Percentiles rank a stretch among this genome's conserved stretches.
phyloP scores from a whole-genome alignment of 1,284 basidiomycete species.

The Stygiomarasmius scandens region DNA sequence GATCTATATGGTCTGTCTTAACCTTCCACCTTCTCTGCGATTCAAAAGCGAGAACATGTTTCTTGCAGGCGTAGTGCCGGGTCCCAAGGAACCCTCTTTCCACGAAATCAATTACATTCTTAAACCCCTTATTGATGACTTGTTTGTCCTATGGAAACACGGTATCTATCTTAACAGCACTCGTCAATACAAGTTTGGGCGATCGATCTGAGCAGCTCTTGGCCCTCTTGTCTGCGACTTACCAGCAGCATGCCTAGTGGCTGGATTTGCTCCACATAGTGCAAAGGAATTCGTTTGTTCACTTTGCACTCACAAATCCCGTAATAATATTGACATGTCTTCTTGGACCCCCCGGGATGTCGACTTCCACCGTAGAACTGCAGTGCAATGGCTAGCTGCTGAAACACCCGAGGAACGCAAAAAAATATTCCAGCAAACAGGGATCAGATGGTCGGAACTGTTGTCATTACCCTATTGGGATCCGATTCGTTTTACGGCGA shows the following conservation, averaged over 20 bases:
- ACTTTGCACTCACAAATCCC: constrained; percentile 31
- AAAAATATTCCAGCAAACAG: constrained; percentile 20
- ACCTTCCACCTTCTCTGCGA: constrained; percentile 35
- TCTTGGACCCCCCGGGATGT: constrained; percentile 9
- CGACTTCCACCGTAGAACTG: constrained; percentile 22
- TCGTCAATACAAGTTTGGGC: constrained; percentile 19
- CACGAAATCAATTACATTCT: constrained; percentile 33
- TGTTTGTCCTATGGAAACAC: constrained; percentile 42
- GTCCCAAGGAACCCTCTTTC: constrained; percentile 30
- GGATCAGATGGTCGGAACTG: constrained; percentile 32
- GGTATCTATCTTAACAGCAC: constrained; percentile 29
- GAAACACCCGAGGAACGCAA: constrained; percentile 15
- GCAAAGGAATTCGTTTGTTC: constrained; percentile 34
- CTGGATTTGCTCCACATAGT: constrained; percentile 30
- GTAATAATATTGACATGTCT: constrained; percentile 27
- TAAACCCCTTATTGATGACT: constrained; percentile 41
- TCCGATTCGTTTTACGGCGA: constrained; percentile 26
- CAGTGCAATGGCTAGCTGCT: constrained; percentile 26
- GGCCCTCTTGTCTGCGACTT: constrained; percentile 37
- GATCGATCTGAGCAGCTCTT: constrained; percentile 27
- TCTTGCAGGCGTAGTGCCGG: constrained; percentile 39
- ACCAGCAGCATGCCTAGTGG: constrained; percentile 36
- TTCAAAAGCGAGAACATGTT: constrained; percentile 38
- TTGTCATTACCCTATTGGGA: too few species aligned
- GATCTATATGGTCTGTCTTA: constrained; percentile 38